These are phyloP conservation scores for Coix lacrymajobi DNA, from an alignment of 176 grass and related monocot species.

Conservation along the genomic window DNA sequence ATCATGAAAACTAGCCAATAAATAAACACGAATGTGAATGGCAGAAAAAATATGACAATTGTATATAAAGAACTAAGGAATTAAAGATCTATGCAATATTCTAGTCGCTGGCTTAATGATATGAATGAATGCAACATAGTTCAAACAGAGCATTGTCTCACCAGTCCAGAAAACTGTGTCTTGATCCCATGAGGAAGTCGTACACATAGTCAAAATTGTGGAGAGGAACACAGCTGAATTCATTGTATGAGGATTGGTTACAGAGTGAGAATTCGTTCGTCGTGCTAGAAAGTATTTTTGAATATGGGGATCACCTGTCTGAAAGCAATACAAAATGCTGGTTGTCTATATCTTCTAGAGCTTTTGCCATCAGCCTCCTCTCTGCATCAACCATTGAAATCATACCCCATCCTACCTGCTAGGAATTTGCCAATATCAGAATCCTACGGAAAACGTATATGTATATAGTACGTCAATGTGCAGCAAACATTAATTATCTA, in stretches of 20 bases:
- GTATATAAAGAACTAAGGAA: background rate
- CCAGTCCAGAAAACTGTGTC: constrained; percentile 75
- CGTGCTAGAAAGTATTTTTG: background rate
- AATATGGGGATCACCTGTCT: constrained; percentile 51
- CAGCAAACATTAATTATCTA: background rate
- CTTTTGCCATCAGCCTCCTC: constrained; percentile 77
- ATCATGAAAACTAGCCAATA: constrained; percentile 58
- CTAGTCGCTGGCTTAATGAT: background rate
- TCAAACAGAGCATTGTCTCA: constrained; percentile 21
- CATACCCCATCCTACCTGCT: constrained; percentile 76
- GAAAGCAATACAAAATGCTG: constrained; percentile 91
- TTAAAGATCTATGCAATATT: background rate
- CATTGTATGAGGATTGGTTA: background rate
- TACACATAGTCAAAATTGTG: constrained; percentile 91
- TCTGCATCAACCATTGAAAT: constrained; percentile 94
- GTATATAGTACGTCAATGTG: background rate
- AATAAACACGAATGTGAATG: constrained; percentile 29
- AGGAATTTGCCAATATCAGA: background rate
- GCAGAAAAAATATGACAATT: background rate
- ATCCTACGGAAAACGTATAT: background rate
- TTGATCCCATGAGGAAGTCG: constrained; percentile 76
- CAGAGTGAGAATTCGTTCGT: background rate
- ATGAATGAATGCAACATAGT: background rate
- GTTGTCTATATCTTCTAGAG: constrained; percentile 71
- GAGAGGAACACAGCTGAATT: constrained; percentile 79